These are phyloP conservation scores for Penicillium crystallinum DNA, from an alignment of 495 filamentous ascomycete species.

Conservation along the genomic window DNA sequence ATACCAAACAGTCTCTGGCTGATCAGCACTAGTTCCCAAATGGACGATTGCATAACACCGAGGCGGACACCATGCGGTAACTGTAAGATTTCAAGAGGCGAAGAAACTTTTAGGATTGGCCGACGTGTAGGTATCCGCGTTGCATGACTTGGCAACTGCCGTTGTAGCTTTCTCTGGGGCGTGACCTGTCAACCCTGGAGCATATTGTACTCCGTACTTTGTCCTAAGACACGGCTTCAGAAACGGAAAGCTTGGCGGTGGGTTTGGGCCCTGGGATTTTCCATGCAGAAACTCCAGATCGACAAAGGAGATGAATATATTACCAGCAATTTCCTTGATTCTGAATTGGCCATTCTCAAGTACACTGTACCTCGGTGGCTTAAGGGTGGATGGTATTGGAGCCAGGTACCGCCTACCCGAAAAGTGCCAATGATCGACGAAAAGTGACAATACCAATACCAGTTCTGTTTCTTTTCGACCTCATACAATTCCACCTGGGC, in stretches of 20 bases:
- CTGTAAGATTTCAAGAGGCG: not conserved
- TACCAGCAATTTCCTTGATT: not conserved
- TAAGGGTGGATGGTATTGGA: slow-evolving; percentile 4
- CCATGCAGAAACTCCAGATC: slow-evolving; percentile 5
- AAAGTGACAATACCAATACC: slow-evolving; percentile 17
- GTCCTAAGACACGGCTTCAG: not conserved
- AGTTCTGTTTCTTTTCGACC: slow-evolving; percentile 16
- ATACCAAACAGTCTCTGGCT: not conserved
- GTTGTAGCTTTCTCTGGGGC: not conserved
- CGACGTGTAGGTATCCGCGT: slow-evolving; percentile 9
- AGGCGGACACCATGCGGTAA: not conserved
- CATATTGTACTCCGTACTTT: no score
- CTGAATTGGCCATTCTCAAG: not conserved
- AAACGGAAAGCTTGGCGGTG: slow-evolving; percentile 2
- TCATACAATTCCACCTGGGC: slow-evolving; percentile 16
- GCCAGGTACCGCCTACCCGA: slow-evolving; percentile 18
- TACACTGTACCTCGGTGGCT: not conserved
- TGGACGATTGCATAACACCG: not conserved
- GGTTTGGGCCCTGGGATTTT: not conserved
- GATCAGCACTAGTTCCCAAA: not conserved
- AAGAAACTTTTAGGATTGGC: not conserved
- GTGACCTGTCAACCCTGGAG: not conserved
- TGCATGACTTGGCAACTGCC: slow-evolving; percentile 6
- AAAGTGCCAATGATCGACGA: slow-evolving; percentile 19
- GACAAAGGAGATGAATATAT: not conserved